phyloP scores from a whole-genome alignment of 345 rosid genomes.

The Eucalyptus rudis region DNA sequence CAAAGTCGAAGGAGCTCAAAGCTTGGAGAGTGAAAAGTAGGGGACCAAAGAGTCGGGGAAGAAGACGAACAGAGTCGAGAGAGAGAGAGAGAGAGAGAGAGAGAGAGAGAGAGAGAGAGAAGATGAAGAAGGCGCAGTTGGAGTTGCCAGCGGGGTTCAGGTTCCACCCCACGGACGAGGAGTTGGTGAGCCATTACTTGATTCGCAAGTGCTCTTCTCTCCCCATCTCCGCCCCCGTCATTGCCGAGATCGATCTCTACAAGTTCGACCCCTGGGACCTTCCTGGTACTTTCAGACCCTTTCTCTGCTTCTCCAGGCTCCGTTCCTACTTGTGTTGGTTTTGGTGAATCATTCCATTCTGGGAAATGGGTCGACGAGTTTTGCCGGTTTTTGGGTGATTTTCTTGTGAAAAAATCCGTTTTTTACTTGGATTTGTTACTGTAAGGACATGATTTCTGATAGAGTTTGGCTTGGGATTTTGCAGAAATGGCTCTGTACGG shows the following conservation, averaged over 20 bases:
- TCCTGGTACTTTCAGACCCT: conserved; percentile 38
- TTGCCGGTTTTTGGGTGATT: neutral
- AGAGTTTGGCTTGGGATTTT: conserved; percentile 19
- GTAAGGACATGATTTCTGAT: neutral
- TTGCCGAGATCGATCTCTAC: conserved; percentile 82
- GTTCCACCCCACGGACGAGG: conserved; percentile 94
- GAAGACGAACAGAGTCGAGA: neutral
- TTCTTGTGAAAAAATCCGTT: neutral
- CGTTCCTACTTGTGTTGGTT: neutral
- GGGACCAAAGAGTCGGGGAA: neutral
- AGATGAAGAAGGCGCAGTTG: conserved; percentile 9
- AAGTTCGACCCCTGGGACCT: conserved; percentile 89
- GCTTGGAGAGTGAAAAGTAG: neutral
- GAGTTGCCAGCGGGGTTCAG: conserved; percentile 84
- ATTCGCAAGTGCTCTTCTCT: conserved; percentile 50
- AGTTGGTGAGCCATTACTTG: conserved; percentile 64
- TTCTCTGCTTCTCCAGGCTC: neutral
- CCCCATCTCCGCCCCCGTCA: conserved; percentile 51
- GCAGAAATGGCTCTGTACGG: conserved; percentile 71
- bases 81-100: no score
- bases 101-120: no score
- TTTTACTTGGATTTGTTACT: neutral
- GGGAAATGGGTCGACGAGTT: neutral
- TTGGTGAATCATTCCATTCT: neutral
- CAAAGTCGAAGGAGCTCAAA: neutral